Conservation (phyloP, 2,329 filamentous ascomycete genomes). For the Sporothrix brasiliensis region DNA sequence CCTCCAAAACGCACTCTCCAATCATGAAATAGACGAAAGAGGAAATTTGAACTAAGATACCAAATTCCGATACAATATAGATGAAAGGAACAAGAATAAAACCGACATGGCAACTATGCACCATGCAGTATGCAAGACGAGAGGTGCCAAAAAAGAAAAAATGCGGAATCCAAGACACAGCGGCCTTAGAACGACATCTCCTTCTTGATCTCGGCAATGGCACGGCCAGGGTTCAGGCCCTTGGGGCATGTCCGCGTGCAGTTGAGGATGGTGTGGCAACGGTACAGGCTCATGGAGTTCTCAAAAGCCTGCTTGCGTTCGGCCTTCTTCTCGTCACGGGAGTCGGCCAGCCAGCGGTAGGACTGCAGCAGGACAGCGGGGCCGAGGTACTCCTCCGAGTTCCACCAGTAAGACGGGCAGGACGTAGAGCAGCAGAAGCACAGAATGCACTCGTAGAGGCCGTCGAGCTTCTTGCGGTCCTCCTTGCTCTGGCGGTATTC, state of each 20-base stretch:
- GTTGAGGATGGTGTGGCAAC: slow-evolving; percentile 99
- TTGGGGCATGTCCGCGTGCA: slow-evolving; percentile 98
- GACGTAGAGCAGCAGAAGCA: slow-evolving; percentile 99
- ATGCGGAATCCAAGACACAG: not conserved
- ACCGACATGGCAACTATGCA: not conserved
- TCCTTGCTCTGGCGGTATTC: slow-evolving; percentile 89
- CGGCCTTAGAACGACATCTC: slow-evolving; percentile 69
- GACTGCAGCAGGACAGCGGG: slow-evolving; percentile 96
- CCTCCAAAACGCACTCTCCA: not conserved
- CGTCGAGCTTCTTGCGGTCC: slow-evolving; percentile 95
- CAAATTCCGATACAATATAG: slow-evolving; percentile 23
- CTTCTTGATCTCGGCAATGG: slow-evolving; percentile 99
- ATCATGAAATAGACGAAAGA: not conserved
- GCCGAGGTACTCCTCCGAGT: slow-evolving; percentile 96
- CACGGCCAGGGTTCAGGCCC: slow-evolving; percentile 92
- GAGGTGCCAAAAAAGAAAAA: not conserved
- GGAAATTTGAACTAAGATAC: slow-evolving; percentile 3
- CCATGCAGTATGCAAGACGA: slow-evolving; percentile 17
- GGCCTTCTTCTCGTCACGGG: slow-evolving; percentile 83
- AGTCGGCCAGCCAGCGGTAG: slow-evolving; percentile 96
- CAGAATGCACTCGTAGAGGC: slow-evolving; percentile 98
- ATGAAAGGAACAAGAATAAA: not conserved
- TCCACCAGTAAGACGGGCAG: slow-evolving; percentile 99
- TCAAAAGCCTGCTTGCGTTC: slow-evolving; percentile 90
- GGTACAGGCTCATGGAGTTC: slow-evolving; percentile 98